Evolutionary conservation across 1,284 basidiomycete species (phyloP), one percentile per base, ranked within the genome.

Genomic region (Austroboletus novae-zelandiae): DNA sequence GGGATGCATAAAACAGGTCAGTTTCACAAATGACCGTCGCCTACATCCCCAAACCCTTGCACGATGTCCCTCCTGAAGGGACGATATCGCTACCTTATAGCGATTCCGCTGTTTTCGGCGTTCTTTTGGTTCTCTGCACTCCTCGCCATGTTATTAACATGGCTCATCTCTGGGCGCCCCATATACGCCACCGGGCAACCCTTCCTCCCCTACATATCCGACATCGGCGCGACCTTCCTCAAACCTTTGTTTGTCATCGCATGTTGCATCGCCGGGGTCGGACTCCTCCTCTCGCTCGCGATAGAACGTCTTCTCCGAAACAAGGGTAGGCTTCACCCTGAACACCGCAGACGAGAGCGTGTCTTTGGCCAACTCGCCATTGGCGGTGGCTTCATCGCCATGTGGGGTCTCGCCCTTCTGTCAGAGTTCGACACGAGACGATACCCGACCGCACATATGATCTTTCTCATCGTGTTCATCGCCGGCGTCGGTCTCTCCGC

Each of bases 161-260:
- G 86, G 85, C 67, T 76, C 14, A 73, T 73, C 8, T 66, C 69
- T 10, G 78, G 79, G 23, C 60, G 71, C 20, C 81, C 77, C 9
- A 70, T 71, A 52, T 82, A 81, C 55, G 68, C 72, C 5, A 70
- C 75, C 18, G 65, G 71, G 65, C 76, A 82, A 31, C 78, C 78
- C 32, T 69, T 64, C 5, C 80, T 89, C 47, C 81, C 82, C 11
- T 89, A 85, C 65, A 88, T 89, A 45, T 88, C 85, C 20, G 86
- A 89, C 60, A 68, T 89, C 31, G 87, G 83, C 18, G 87, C 86
- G 20, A 77, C 77, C 57, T 73, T 76, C 40, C 70, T 90, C 31
- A 89, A 89, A 61, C 87, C 87, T 7, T 73, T 90, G 29, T 90
- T 90, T 61, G 71, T 89, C 40, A 70, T 74, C 9, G 80, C 80